Conservation (phyloP, 2,329 filamentous ascomycete species). For the Dissoconium aciculare region DNA sequence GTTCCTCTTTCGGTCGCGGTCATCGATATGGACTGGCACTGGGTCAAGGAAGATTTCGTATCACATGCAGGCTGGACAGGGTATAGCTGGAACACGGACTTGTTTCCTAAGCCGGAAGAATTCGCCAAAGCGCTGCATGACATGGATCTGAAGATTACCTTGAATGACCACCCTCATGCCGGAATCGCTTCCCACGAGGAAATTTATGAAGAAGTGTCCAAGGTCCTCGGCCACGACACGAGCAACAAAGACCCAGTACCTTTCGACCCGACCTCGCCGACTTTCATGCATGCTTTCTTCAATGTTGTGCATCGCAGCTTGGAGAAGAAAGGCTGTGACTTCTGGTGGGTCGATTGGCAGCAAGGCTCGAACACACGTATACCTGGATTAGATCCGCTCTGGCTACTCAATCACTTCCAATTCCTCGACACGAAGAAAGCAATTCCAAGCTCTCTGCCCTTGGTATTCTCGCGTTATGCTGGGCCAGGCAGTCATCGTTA, state of each 20-base stretch:
- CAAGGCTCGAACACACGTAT: conserved; percentile 43
- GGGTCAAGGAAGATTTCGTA: conserved; percentile 35
- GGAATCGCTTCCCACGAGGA: conserved; percentile 44
- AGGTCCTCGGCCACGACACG: conserved; percentile 38
- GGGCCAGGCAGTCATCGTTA: conserved; percentile 50
- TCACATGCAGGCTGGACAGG: conserved; percentile 43
- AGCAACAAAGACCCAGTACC: conserved; percentile 35
- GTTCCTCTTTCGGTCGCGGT: conserved; percentile 47
- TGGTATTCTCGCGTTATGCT: conserved; percentile 47
- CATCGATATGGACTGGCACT: conserved; percentile 54
- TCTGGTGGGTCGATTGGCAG: conserved; percentile 58
- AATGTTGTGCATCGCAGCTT: conserved; percentile 41
- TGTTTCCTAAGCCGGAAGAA: conserved; percentile 41
- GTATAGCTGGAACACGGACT: conserved; percentile 46
- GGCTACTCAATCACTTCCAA: conserved; percentile 51
- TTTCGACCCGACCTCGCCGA: conserved; percentile 41
- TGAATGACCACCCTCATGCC: conserved; percentile 49
- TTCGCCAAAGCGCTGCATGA: conserved; percentile 40
- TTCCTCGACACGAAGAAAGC: conserved; percentile 23
- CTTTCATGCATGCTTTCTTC: conserved; percentile 45
- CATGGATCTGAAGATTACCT: conserved; percentile 38
- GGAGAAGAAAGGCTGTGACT: conserved; percentile 43
- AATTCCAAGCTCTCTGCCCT: conserved; percentile 5
- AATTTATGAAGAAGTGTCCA: conserved; percentile 40
- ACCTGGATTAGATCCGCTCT: conserved; percentile 46